Evolutionary conservation across 768 basidiomycete species (phyloP).

Genomic region (Leccinum variicolor): DNA sequence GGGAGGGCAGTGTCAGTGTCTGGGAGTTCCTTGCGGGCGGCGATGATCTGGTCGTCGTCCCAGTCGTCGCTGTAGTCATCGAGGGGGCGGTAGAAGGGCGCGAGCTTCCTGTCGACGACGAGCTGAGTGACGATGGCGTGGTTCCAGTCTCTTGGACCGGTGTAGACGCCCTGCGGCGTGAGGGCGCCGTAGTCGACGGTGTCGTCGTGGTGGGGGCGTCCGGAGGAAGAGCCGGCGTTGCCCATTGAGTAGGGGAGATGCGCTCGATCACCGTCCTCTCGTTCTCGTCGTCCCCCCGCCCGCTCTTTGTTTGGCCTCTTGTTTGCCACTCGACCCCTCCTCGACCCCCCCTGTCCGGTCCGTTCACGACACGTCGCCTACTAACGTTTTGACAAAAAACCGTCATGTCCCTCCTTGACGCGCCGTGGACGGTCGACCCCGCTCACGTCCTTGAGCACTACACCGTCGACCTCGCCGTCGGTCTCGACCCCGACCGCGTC

Average conservation of each 20-base stretch:
- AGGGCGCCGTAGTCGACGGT: constrained; percentile 81
- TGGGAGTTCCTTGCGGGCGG: constrained; percentile 68
- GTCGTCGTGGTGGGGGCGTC: constrained; percentile 73
- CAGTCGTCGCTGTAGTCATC: constrained; percentile 90
- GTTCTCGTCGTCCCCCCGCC: constrained; percentile 5
- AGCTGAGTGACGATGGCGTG: constrained; percentile 82
- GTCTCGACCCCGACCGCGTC: constrained; percentile 66
- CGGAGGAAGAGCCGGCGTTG: constrained; percentile 75
- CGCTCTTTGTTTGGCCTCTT: constrained; percentile 18
- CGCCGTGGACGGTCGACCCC: constrained; percentile 76
- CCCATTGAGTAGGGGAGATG: constrained; percentile 52
- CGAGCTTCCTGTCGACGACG: constrained; percentile 83
- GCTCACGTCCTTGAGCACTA: constrained; percentile 72
- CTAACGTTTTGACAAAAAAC: not conserved
- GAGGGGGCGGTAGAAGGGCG: constrained; percentile 94
- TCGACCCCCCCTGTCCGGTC: constrained; percentile 8
- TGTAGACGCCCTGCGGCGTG: constrained; percentile 83
- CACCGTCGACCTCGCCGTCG: constrained; percentile 55
- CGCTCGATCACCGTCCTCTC: not conserved
- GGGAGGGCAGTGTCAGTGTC: constrained; percentile 46
- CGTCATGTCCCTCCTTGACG: constrained; percentile 47
- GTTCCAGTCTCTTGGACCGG: constrained; percentile 85
- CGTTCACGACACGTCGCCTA: not conserved
- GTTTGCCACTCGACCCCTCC: constrained; percentile 19
- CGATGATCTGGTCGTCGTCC: constrained; percentile 85